Percentiles rank a stretch among this genome's conserved stretches.
phyloP scores from a whole-genome alignment of 371 early-diverging fungal species.

The Actinomucor elegans region DNA sequence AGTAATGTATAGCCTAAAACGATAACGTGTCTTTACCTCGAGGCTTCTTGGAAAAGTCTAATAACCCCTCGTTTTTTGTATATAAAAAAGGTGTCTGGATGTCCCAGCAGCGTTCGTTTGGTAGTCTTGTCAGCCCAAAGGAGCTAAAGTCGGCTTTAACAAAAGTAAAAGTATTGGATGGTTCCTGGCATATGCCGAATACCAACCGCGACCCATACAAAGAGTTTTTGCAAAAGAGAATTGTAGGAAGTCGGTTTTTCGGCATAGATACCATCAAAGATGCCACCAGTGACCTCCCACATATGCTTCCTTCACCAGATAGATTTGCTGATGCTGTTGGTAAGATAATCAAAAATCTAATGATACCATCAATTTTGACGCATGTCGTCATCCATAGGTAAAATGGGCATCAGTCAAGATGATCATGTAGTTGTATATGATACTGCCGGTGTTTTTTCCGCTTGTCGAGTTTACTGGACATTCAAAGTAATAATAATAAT shows the following conservation, averaged over 20 bases:
- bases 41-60: too few species aligned
- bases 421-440: constrained; percentile 84
- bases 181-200: constrained; percentile 89
- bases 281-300: constrained; percentile 63
- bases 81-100: background rate
- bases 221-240: constrained; percentile 65
- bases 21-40: too few species aligned
- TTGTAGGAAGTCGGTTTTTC: constrained; percentile 66
- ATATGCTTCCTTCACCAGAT: constrained; percentile 75
- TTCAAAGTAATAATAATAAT: constrained; percentile 76
- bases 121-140: constrained; percentile 29
- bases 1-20: too few species aligned
- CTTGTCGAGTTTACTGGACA: constrained; percentile 82
- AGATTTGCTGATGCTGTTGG: constrained; percentile 65
- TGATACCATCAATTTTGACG: too few species aligned
- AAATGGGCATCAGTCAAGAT: constrained; percentile 65
- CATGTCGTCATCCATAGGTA: too few species aligned
- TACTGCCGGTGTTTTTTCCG: constrained; percentile 65
- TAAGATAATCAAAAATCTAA: constrained; percentile 20
- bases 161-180: constrained; percentile 76
- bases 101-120: constrained; percentile 13
- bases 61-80: too few species aligned
- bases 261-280: constrained; percentile 79
- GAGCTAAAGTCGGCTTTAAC: constrained; percentile 29
- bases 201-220: constrained; percentile 62